A percentile compares a stretch with the other conserved stretches of the same genome.
These are phyloP conservation scores for Neurospora terricola DNA, from an alignment of 495 filamentous ascomycete genomes.

Conservation along the genomic window DNA sequence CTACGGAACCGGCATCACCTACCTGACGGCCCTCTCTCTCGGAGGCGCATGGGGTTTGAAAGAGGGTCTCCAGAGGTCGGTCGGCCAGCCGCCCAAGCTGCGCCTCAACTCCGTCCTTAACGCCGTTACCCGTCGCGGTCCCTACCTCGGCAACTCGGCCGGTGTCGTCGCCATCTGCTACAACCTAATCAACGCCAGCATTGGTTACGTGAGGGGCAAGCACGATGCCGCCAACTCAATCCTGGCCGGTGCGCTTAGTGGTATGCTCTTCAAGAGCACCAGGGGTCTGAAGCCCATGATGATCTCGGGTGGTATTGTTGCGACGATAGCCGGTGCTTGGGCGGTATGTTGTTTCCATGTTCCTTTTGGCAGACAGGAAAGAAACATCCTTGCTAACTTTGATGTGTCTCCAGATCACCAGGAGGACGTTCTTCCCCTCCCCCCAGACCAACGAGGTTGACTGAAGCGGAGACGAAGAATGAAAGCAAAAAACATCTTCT, in stretches of 20 bases:
- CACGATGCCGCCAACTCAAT: constrained; percentile 88
- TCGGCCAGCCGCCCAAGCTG: constrained; percentile 73
- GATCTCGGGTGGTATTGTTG: constrained; percentile 84
- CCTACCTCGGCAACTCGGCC: constrained; percentile 93
- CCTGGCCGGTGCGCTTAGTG: constrained; percentile 71
- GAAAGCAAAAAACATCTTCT: neutral
- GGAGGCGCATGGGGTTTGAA: constrained; percentile 87
- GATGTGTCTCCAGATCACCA: constrained; percentile 13
- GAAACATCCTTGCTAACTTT: neutral
- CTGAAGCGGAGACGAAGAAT: neutral
- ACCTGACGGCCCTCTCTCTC: constrained; percentile 72
- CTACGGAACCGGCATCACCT: constrained; percentile 92
- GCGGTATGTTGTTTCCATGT: constrained; percentile 55
- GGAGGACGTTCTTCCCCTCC: constrained; percentile 20
- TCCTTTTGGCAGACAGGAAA: neutral
- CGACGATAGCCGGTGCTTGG: constrained; percentile 74
- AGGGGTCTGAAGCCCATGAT: constrained; percentile 81
- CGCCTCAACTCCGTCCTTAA: constrained; percentile 89
- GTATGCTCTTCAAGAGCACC: constrained; percentile 93
- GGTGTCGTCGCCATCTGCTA: constrained; percentile 93
- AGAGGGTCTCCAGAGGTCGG: constrained; percentile 70
- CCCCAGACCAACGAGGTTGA: constrained; percentile 4
- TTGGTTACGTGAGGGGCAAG: constrained; percentile 78
- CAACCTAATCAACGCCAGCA: constrained; percentile 84
- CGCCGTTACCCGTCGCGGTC: constrained; percentile 80